A percentile compares a stretch with the other conserved stretches of the same genome.
Conservation (phyloP, 805 yeast genomes). For the Yarrowia porcina region DNA sequence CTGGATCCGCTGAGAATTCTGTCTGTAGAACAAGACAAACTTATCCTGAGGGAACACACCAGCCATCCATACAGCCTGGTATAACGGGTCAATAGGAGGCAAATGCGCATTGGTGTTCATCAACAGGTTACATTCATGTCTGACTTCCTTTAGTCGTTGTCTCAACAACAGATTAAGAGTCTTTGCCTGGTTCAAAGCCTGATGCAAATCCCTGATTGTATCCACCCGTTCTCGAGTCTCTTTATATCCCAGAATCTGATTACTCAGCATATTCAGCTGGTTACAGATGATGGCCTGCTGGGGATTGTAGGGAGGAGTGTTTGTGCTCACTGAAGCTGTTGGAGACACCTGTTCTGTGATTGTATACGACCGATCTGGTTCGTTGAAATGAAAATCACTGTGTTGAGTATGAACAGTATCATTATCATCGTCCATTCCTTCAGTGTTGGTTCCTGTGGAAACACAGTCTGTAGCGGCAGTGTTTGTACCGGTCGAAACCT, state of each 20-base stretch:
- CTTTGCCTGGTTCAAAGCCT: constrained; percentile 1
- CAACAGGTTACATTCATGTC: background rate
- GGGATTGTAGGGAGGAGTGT: background rate
- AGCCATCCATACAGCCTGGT: constrained; percentile 6
- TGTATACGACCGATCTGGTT: too few relatives aligned
- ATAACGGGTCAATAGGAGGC: background rate
- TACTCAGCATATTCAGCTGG: background rate
- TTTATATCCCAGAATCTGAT: background rate
- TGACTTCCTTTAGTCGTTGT: background rate
- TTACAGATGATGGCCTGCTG: background rate
- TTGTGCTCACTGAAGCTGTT: background rate
- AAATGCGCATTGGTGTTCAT: background rate
- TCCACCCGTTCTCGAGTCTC: background rate
- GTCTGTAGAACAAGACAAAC: background rate
- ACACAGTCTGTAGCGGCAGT: too few relatives aligned
- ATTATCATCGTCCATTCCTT: background rate
- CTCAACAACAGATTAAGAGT: background rate
- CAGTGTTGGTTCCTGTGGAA: background rate
- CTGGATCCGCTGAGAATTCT: background rate
- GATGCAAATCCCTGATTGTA: background rate
- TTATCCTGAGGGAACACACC: background rate
- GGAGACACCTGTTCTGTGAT: background rate
- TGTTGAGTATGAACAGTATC: too few relatives aligned
- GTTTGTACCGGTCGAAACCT: too few relatives aligned
- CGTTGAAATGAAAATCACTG: too few relatives aligned